Evolutionary conservation across 2,329 filamentous ascomycete species (phyloP).

Genomic region (Microcera coccophila): DNA sequence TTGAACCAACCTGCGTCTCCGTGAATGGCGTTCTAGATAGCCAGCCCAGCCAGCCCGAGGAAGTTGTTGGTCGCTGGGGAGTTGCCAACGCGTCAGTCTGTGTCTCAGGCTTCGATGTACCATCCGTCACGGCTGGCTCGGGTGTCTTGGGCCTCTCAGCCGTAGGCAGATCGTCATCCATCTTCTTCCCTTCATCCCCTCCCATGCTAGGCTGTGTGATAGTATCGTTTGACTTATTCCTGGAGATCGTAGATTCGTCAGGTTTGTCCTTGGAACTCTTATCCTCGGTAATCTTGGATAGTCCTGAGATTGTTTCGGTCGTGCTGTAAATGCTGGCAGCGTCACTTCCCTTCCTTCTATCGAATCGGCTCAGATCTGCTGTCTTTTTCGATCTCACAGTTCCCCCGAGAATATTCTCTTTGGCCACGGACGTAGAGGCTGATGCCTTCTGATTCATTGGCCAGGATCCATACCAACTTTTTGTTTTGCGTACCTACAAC

Average conservation of each 20-base stretch:
- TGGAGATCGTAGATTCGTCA: background rate
- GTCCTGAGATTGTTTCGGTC: conserved; percentile 16
- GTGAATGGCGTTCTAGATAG: conserved; percentile 33
- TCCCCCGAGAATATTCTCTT: conserved; percentile 58
- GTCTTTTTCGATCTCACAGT: conserved; percentile 45
- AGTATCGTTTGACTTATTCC: background rate
- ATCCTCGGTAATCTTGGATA: conserved; percentile 26
- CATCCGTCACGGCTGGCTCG: background rate
- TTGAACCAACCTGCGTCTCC: conserved; percentile 17
- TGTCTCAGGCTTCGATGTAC: background rate
- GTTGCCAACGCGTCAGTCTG: conserved; percentile 2
- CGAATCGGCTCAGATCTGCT: conserved; percentile 51
- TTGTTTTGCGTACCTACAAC: conserved; percentile 47
- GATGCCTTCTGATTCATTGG: conserved; percentile 52
- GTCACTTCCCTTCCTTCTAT: conserved; percentile 39
- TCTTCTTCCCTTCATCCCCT: conserved; percentile 7
- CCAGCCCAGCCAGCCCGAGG: conserved; percentile 56
- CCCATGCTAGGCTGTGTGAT: background rate
- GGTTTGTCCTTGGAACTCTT: conserved; percentile 2
- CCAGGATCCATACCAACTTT: conserved; percentile 63
- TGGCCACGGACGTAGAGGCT: conserved; percentile 57
- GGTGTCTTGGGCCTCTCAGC: background rate
- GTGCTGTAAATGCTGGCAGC: conserved; percentile 29
- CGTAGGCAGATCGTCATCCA: conserved; percentile 4
- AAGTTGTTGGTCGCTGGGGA: conserved; percentile 23